Percentiles rank a stretch among this genome's conserved stretches.
phyloP scores from a whole-genome alignment of 2,329 filamentous ascomycete genomes.

The Neofusicoccum cordaticola region DNA sequence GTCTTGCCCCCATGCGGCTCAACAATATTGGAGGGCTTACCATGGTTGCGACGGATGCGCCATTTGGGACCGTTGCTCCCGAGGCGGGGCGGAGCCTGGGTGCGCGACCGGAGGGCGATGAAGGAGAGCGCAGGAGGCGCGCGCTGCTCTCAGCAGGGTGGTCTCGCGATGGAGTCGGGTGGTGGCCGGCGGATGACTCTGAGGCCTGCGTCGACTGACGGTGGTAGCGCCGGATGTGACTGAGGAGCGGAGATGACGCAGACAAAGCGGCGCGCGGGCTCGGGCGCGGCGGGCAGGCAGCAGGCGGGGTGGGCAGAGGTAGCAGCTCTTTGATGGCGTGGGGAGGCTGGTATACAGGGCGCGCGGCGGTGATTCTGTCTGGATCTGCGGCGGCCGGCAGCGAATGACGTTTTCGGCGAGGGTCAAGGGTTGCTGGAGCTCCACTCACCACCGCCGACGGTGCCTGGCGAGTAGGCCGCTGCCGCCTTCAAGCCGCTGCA shows the following conservation, averaged over 20 bases:
- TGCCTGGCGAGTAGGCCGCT: not conserved
- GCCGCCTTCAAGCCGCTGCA: constrained; percentile 2
- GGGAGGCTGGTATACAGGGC: constrained; percentile 4
- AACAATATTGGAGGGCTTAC: constrained; percentile 5
- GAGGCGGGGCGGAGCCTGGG: not conserved
- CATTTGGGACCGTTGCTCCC: constrained; percentile 1
- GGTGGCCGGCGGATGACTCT: constrained; percentile 8
- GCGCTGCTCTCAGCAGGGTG: not conserved
- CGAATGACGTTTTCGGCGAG: constrained; percentile 15
- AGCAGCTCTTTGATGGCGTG: constrained; percentile 1
- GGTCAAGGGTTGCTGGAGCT: constrained; percentile 3
- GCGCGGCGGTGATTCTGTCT: not conserved
- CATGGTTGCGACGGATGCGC: constrained; percentile 14
- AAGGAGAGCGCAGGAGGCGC: not conserved
- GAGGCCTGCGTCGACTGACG: not conserved
- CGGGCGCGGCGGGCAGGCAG: not conserved
- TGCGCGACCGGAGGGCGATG: not conserved
- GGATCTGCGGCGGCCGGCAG: not conserved
- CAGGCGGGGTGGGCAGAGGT: not conserved
- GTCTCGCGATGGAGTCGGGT: not conserved
- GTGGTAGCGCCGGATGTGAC: not conserved
- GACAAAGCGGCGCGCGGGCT: not conserved
- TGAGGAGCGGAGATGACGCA: not conserved
- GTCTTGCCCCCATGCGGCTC: constrained; percentile 51
- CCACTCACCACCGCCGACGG: constrained; percentile 1